These are phyloP conservation scores for Leptodermis oblonga DNA, from an alignment of 257 asterid species.

Conservation along the genomic window DNA sequence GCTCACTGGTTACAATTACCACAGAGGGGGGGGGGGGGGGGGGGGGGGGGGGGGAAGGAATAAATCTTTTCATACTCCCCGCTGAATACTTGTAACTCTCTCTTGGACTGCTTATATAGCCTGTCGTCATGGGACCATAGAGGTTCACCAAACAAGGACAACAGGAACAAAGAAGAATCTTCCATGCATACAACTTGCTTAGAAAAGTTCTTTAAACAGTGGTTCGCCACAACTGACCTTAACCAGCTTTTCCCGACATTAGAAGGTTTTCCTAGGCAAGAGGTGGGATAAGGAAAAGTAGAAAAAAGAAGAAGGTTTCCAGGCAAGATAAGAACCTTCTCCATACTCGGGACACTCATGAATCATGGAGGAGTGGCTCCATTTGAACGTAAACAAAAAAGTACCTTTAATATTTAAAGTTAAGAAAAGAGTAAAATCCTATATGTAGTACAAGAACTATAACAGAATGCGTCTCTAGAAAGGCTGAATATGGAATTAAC, in stretches of 20 bases:
- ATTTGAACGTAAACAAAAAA: background rate
- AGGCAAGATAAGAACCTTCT: background rate
- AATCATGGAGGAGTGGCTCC: background rate
- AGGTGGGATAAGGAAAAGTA: background rate
- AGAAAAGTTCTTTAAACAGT: background rate
- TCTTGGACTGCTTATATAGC: too few species aligned
- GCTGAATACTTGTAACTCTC: background rate
- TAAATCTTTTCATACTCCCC: background rate
- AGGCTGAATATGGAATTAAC: background rate
- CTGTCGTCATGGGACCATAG: too few species aligned
- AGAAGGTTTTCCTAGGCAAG: too few species aligned
- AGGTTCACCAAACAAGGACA: background rate
- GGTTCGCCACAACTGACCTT: too few species aligned
- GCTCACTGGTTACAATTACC: background rate
- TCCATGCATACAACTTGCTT: background rate
- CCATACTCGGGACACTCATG: background rate
- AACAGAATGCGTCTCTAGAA: background rate
- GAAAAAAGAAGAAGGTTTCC: background rate
- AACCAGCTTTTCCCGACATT: too few species aligned
- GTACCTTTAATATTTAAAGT: too few species aligned
- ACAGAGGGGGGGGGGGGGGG: background rate
- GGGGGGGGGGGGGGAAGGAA: too few species aligned
- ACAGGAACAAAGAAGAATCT: background rate
- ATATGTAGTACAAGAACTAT: too few species aligned
- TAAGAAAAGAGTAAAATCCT: too few species aligned